Evolutionary conservation across 352 stramenopile species (phyloP), one percentile per base, ranked within the genome.

Genomic region (Globisporangium orthogonon): DNA sequence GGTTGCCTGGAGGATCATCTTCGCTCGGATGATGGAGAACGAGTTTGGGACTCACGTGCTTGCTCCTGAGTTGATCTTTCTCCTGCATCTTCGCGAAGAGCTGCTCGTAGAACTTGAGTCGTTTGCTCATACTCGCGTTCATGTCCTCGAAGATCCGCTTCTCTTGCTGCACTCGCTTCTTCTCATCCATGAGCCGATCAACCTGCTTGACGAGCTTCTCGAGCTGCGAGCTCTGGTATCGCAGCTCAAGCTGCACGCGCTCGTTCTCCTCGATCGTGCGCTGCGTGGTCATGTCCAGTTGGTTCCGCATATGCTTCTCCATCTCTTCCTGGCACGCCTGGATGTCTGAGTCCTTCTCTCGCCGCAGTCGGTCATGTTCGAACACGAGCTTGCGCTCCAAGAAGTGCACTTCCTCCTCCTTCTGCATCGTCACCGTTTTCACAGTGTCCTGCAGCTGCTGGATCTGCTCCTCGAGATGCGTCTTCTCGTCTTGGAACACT

Each of bases 261-360:
- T 78, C 70, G 48, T 89, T 89, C 51, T 89, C 79, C 50, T 80
- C 71, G 23, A 87, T 78, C 14, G 77, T 86, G 37, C 73, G 76
- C 40, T 83, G 74, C 6, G 76, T 87, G 1, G 74, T 87, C 3
- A 73, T 55, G 50, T 87, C 77, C 18, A 89, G 35, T n/a, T 87
- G 77, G 50, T 65, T 71, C 0, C 62, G 67, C 66, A 87, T 73
- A 41, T 81, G 71, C 23, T 63, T 74, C 3, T 67, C 67, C 77
- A 87, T 86, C 0, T 60, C 50, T 0, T 79, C 65, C 43, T 83
- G 60, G 30, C 70, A 76, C 28, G 66, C 67, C 17, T 60, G 55
- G 0, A 87, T 56, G 30, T 81, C 77, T 0, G 54, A 60, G 13
- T 83, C 70, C 52, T 85, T 83, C 61, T 85, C 77, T 1, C 68